Base-by-base conservation (phyloP, 2,329 filamentous ascomycete species). In the Cladosporium oxysporum region DNA sequence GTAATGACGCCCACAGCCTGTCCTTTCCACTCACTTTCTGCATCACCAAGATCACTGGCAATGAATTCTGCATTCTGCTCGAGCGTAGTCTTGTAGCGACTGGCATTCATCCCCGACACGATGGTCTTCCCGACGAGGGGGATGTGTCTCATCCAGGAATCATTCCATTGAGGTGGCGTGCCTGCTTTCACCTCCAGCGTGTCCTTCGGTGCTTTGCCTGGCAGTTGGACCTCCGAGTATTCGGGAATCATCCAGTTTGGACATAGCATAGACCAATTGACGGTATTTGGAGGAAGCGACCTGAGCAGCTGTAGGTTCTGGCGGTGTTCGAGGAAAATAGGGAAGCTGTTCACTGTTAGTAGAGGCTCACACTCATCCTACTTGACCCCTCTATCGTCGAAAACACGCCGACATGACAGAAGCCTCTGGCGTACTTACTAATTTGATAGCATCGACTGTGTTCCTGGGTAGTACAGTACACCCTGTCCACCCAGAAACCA, bases 11-110 rank as follows among this genome's bases (percentile, higher is more conserved):
- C 78, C 2, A 81, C 79, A 23, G 69, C 74, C 58, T 67, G 71
- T 29, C 78, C 77, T 63, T 73, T 71, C 72, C 76, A 79, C 52
- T 69, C 67, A 28, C 73, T 74, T 49, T 74, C 70, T 1, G 55
- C 60, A 35, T 37, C 71, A 66, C 75, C 76, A 53, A 81, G 71
- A 70, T 81, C 79, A 53, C 69, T 72, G 14, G 79, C 78, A 52
- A 82, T 74, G 57, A 81, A 79, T n/a, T 81, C 80, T 2, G 79
- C 80, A 65, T 78, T 76, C 64, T 78, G 75, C 67, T 81, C 79
- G 11, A 80, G 74, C 14, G 75, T 78, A 2, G 77, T 79, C 18
- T 66, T 59, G 71, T 81, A 80, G 18, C 75, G 72, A 35, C 65
- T 35, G 10, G 69, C 68, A 66, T 79, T 74, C 64, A 75, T 74